phyloP scores from a whole-genome alignment of 2,329 filamentous ascomycete species.

The Botrytis sinoallii region DNA sequence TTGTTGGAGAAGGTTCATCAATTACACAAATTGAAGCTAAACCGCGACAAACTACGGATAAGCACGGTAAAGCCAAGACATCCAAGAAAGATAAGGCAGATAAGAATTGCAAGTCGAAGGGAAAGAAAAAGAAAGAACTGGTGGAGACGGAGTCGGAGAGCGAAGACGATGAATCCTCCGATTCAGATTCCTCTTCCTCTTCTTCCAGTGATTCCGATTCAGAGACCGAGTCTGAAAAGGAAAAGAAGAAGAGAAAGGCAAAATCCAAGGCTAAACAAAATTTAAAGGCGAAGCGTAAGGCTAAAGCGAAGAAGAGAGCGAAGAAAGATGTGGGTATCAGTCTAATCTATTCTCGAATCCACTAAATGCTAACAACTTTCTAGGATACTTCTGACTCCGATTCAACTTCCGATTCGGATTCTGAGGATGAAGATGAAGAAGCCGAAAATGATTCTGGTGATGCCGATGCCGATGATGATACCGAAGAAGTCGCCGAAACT shows the following conservation, averaged over 20 bases:
- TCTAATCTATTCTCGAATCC: conserved; percentile 5
- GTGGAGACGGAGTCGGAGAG: conserved; percentile 19
- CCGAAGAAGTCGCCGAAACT: conserved; percentile 15
- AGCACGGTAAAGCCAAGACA: conserved; percentile 29
- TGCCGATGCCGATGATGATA: conserved; percentile 20
- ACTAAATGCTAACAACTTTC: conserved; percentile 19
- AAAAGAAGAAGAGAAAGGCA: conserved; percentile 39
- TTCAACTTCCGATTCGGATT: conserved; percentile 36
- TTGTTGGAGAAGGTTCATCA: conserved; percentile 24
- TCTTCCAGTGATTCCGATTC: conserved; percentile 29
- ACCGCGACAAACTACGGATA: conserved; percentile 26
- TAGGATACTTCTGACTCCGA: conserved; percentile 34
- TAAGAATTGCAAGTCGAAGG: conserved; percentile 15
- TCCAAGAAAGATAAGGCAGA: conserved; percentile 29
- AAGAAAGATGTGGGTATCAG: conserved; percentile 35
- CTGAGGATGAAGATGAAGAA: conserved; percentile 25
- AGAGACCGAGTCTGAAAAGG: conserved; percentile 37
- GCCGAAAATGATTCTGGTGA: conserved; percentile 18
- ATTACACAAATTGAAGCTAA: conserved; percentile 31
- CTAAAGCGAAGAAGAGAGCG: conserved; percentile 42
- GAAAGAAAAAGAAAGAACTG: conserved; percentile 20
- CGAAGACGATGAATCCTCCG: conserved; percentile 10
- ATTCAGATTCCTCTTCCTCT: conserved; percentile 2
- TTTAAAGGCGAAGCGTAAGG: conserved; percentile 38
- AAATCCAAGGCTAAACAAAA: conserved; percentile 39